Evolutionary conservation across 148 eudicot genomes (phyloP).

Genomic region (Fallopia convolvulus): DNA sequence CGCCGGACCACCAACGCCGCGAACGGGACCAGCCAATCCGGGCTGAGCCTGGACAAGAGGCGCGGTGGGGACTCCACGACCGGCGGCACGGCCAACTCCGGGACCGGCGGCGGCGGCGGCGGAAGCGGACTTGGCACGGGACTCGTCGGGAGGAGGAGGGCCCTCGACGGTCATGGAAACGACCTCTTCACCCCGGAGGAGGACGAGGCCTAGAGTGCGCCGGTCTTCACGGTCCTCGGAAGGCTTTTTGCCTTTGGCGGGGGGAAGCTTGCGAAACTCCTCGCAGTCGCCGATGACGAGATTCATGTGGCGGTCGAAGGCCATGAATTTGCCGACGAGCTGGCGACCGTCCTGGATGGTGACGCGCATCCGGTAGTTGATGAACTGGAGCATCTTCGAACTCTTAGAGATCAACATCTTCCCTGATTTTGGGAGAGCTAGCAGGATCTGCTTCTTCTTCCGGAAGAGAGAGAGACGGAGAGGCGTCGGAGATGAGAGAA

Average conservation of each 20-base stretch:
- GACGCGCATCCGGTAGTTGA: constrained; percentile 92
- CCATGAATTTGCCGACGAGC: constrained; percentile 86
- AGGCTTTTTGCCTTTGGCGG: constrained; percentile 48
- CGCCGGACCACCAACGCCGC: constrained; percentile 92
- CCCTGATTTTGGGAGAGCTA: background rate
- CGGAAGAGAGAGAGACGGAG: background rate
- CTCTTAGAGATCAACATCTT: constrained; percentile 96
- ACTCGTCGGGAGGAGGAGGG: constrained; percentile 89
- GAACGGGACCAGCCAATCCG: constrained; percentile 76
- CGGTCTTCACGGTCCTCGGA: constrained; percentile 61
- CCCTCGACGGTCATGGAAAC: constrained; percentile 96
- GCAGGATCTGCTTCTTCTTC: background rate
- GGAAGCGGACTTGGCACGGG: constrained; percentile 45
- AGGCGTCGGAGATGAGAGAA: background rate
- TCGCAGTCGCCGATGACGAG: constrained; percentile 95
- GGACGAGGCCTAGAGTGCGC: constrained; percentile 82
- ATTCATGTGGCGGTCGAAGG: constrained; percentile 98
- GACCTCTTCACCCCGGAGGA: constrained; percentile 87
- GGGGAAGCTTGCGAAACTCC: constrained; percentile 82
- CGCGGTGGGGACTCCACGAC: constrained; percentile 60
- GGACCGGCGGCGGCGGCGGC: constrained; percentile 54
- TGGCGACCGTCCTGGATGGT: constrained; percentile 94
- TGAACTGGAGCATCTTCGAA: constrained; percentile 93
- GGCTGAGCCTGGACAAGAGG: constrained; percentile 68
- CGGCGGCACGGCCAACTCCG: constrained; percentile 77